phyloP scores from a whole-genome alignment of 495 filamentous ascomycete species.

The Aspergillus kassunensis region DNA sequence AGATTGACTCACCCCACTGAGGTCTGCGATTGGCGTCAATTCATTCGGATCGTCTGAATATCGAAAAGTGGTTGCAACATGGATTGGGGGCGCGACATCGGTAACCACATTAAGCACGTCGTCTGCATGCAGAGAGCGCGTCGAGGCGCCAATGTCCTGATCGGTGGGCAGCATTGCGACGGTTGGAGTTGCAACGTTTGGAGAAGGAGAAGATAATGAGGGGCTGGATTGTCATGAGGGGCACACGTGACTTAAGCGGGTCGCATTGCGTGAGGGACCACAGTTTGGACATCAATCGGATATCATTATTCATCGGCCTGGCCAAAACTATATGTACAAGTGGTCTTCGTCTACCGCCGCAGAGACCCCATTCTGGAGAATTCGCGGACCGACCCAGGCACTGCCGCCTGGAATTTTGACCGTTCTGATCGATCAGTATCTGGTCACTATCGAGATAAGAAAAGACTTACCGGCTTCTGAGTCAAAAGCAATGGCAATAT shows the following conservation, averaged over 20 bases:
- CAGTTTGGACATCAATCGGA: background rate
- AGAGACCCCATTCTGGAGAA: conserved; percentile 49
- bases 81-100: conserved; percentile 81
- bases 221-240: background rate
- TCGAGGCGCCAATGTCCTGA: conserved; percentile 42
- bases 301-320: too few relatives aligned
- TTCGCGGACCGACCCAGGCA: conserved; percentile 46
- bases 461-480: conserved; percentile 63
- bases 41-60: conserved; percentile 66
- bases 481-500: conserved; percentile 81
- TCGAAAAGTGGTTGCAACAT: conserved; percentile 84
- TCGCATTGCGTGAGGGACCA: background rate
- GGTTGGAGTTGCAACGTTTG: conserved; percentile 9
- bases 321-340: too few relatives aligned
- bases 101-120: conserved; percentile 65
- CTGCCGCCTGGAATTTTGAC: conserved; percentile 38
- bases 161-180: conserved; percentile 29
- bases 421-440: conserved; percentile 35
- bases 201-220: conserved; percentile 3
- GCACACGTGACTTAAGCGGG: conserved; percentile 1
- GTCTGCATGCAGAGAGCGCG: conserved; percentile 81
- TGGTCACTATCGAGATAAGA: background rate
- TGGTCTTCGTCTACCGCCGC: conserved; percentile 42
- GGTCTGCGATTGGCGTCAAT: conserved; percentile 46
- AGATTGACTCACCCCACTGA: conserved; percentile 24